Percentiles rank a stretch among this genome's conserved stretches.
phyloP scores from a whole-genome alignment of 352 stramenopile species.

The Phytopythium vexans region DNA sequence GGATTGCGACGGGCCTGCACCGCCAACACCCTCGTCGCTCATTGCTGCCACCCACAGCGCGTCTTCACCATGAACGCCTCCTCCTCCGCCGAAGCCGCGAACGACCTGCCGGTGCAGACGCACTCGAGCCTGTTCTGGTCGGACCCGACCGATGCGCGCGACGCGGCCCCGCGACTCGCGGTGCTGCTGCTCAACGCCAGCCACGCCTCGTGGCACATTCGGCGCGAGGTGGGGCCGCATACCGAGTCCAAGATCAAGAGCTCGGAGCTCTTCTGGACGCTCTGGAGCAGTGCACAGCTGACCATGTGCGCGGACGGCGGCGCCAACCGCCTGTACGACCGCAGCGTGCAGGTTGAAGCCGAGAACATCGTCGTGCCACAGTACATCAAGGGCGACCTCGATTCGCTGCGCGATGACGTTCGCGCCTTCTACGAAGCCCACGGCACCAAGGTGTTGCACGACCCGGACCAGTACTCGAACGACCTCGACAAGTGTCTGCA shows the following conservation, averaged over 20 bases:
- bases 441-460: constrained; percentile 63
- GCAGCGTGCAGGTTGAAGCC: constrained; percentile 29
- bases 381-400: constrained; percentile 94
- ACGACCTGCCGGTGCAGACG: constrained; percentile 13
- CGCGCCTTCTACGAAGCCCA: constrained; percentile 75
- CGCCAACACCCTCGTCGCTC: neutral
- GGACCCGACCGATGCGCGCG: constrained; percentile 18
- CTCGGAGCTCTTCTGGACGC: constrained; percentile 60
- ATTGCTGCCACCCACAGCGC: neutral
- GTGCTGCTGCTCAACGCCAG: constrained; percentile 62
- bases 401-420: constrained; percentile 90
- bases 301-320: constrained; percentile 94
- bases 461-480: constrained; percentile 91
- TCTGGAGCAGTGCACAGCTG: constrained; percentile 62
- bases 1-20: neutral
- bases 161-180: constrained; percentile 35
- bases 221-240: neutral
- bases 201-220: constrained; percentile 12
- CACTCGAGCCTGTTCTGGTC: constrained; percentile 66
- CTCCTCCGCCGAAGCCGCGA: neutral
- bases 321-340: constrained; percentile 93
- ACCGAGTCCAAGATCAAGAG: constrained; percentile 16
- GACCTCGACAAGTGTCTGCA: constrained; percentile 94
- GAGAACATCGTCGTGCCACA: constrained; percentile 66
- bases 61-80: constrained; percentile 2